These are phyloP conservation scores for Geotrichum aggregatum DNA, from an alignment of 1,139 yeast genomes.

Conservation along the genomic window DNA sequence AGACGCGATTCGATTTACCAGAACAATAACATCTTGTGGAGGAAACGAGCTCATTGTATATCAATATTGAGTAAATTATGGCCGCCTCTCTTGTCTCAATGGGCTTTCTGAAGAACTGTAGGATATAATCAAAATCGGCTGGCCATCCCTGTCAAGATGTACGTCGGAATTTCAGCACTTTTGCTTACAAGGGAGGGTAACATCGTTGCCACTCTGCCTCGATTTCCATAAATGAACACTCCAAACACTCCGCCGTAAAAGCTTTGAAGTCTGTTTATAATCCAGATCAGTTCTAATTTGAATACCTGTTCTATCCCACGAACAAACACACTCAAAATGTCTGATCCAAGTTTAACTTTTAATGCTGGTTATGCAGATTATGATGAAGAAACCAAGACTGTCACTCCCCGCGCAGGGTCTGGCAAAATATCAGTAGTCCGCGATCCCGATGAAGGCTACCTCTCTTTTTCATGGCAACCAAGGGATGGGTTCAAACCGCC, in stretches of 20 bases:
- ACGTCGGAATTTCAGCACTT: too few relatives aligned
- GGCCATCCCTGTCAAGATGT: too few relatives aligned
- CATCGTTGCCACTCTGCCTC: too few relatives aligned
- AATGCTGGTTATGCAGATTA: conserved; percentile 84
- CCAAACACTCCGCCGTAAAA: too few relatives aligned
- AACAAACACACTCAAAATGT: conserved; percentile 9
- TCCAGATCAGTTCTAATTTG: too few relatives aligned
- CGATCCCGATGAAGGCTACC: conserved; percentile 53
- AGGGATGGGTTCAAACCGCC: conserved; percentile 39
- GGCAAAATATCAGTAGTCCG: conserved; percentile 68
- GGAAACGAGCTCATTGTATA: conserved; percentile 46
- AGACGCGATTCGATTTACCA: conserved; percentile 56
- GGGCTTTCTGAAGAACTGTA: too few relatives aligned
- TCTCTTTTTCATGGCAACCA: conserved; percentile 61
- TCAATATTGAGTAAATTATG: neutral
- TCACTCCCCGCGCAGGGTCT: conserved; percentile 72
- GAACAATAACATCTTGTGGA: conserved; percentile 49
- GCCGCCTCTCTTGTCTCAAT: too few relatives aligned
- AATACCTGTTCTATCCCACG: neutral
- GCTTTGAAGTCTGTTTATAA: too few relatives aligned
- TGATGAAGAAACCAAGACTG: conserved; percentile 63
- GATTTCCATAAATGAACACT: too few relatives aligned
- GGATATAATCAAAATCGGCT: too few relatives aligned
- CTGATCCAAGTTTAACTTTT: conserved; percentile 42
- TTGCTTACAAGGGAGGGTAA: too few relatives aligned